phyloP scores from a whole-genome alignment of 257 asterid genomes.

The Leptodermis oblonga region DNA sequence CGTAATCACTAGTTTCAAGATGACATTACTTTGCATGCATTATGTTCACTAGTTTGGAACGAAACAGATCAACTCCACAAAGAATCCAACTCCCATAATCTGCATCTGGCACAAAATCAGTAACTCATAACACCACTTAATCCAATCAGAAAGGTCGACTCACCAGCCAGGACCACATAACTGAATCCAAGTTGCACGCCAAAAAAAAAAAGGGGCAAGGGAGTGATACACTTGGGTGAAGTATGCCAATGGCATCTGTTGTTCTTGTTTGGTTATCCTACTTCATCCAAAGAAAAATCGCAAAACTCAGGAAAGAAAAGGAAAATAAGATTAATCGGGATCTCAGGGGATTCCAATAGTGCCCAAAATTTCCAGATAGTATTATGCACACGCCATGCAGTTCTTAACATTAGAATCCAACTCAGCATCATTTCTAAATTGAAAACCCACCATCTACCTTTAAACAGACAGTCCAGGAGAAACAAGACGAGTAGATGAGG shows the following conservation, averaged over 20 bases:
- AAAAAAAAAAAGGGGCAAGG: background rate
- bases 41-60: background rate
- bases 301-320: background rate
- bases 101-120: background rate
- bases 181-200: background rate
- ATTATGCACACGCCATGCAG: slow-evolving; percentile 8
- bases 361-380: background rate
- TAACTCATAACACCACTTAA: background rate
- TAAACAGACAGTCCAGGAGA: background rate
- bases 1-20: background rate
- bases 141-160: background rate
- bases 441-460: background rate
- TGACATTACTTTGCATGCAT: background rate
- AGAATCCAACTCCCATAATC: background rate
- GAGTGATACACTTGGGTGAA: background rate
- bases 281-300: background rate
- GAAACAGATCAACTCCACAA: background rate
- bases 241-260: too few species aligned
- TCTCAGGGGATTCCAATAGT: slow-evolving; percentile 1
- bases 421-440: background rate
- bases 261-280: background rate
- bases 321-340: background rate
- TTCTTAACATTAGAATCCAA: background rate
- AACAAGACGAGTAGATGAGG: background rate
- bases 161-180: background rate